Evolutionary conservation across 2,329 filamentous ascomycete species (phyloP), one percentile per base, ranked within the genome.

Genomic region (Hyphodiscus sp.): DNA sequence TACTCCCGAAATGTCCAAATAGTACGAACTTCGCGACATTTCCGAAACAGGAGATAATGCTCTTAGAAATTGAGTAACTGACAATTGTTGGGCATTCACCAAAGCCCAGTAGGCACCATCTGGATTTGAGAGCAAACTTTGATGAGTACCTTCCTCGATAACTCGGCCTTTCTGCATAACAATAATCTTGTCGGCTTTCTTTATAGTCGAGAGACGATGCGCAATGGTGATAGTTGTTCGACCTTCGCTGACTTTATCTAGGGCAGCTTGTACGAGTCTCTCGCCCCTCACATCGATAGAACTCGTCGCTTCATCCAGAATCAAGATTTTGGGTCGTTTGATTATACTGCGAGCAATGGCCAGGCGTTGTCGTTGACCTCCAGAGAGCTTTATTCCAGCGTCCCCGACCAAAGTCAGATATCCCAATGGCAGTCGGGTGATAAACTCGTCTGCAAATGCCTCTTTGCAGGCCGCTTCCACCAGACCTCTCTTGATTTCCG

Each of bases 161-260:
- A 96, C 94, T 19, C 76, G 73, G 15, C 91, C 92, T 51, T 82
- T 72, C 5, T 84, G 79, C 85, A 96, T 91, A 58, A 96, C 91
- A 8, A 96, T 87, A 60, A 96, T 96, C 64, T 95, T 96, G 71
- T 96, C 87, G 0, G 91, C 91, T 58, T 89, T 85, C 70, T 83
- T 89, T 74, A 96, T 95, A 3, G 91, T 96, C 0, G 89, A 95
- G 9, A 96, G 76, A 60, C 91, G 85, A 71, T 96, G 91, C 45
- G 92, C 92, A 69, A 96, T 96, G 3, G 90, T 88, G 62, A 96
- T 95, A 1, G 91, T 96, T 0, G 92, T 96, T 44, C 92, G 82
- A 16, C 90, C 91, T 59, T 86, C 78, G 1, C 90, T 80, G 19
- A 91, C 91, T 46, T 80, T 85, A 63, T 96, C 91, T 10, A 96